Base-by-base conservation (phyloP, 257 asterid species). In the Solanum chilense region DNA sequence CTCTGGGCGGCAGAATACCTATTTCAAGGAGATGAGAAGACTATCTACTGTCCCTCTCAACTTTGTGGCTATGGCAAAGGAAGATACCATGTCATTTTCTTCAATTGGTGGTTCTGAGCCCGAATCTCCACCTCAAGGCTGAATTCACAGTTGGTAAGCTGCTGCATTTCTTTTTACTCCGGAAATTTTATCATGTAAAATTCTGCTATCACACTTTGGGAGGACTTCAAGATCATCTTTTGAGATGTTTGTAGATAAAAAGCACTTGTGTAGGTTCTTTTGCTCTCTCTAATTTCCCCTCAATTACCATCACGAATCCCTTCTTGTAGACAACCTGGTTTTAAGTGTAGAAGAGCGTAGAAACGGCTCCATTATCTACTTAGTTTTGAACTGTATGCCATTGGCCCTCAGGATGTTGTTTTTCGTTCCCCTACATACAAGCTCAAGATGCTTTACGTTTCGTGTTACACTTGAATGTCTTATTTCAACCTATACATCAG, bases 31-130 rank as follows among this genome's bases (percentile, higher is more conserved):
- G 90, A 93, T 91, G 92, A 90, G 96, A 91, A 94, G 97, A 88
- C 98, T 97, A 66, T 93, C 99, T 33, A 93, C 98, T 69, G 98
- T 86, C 2, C 97, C 98, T 44, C 85, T 95, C 64, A 97, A 97
- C 93, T 97, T 91, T 88, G 98, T 93, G n/a, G 94, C 97, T 1
- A 90, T 95, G 74, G 91, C 95, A 29, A 97, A 97, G 86, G 99
- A 95, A 90, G 99, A 97, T 75, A 94, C 94, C 85, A 92, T 97
- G 89, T 97, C 99, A 13, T 95, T 97, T 91, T 97, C 98, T 62
- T 97, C 99, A 0, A 89, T 93, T 89, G 91, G 92, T 56, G 98
- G 98, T 84, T 97, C 99, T 41, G 98, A 94, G 92, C 98, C 98
- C 0, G 98, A 94, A 89, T 95, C 98, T 90, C 98, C 98, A 39